A percentile compares a stretch with the other conserved stretches of the same genome.
These are phyloP conservation scores for Daldinia sp. DNA, from an alignment of 2,329 filamentous ascomycete genomes.

Conservation along the genomic window DNA sequence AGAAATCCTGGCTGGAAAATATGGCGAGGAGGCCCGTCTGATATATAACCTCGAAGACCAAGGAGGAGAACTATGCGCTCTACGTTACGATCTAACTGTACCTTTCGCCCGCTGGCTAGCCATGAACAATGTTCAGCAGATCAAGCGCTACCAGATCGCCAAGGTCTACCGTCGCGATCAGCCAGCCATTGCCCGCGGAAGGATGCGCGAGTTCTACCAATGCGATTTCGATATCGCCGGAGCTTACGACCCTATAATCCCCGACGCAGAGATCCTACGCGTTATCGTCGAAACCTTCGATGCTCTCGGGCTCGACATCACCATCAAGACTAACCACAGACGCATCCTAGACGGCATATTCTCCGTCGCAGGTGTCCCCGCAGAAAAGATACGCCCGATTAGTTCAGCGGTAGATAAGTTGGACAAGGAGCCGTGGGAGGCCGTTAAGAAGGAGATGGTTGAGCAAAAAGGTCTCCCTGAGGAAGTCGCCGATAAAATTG, in stretches of 20 bases:
- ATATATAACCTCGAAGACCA: slow-evolving; percentile 75
- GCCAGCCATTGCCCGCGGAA: slow-evolving; percentile 87
- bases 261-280: slow-evolving; percentile 88
- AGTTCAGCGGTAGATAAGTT: slow-evolving; percentile 96
- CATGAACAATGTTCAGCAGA: slow-evolving; percentile 87
- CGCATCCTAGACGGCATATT: slow-evolving; percentile 95
- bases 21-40: slow-evolving; percentile 91
- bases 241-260: slow-evolving; percentile 88
- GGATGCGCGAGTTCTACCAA: slow-evolving; percentile 97
- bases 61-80: slow-evolving; percentile 76
- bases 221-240: slow-evolving; percentile 98
- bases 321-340: slow-evolving; percentile 94
- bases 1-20: slow-evolving; percentile 89
- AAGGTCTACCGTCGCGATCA: slow-evolving; percentile 88
- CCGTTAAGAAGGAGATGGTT: slow-evolving; percentile 92
- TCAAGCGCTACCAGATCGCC: slow-evolving; percentile 95
- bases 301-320: slow-evolving; percentile 80
- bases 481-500: slow-evolving; percentile 86
- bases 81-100: slow-evolving; percentile 89
- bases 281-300: slow-evolving; percentile 90
- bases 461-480: slow-evolving; percentile 86
- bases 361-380: slow-evolving; percentile 87
- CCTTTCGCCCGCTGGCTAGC: slow-evolving; percentile 93
- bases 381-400: slow-evolving; percentile 88
- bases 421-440: slow-evolving; percentile 90